A percentile compares a stretch with the other conserved stretches of the same genome.
These are phyloP conservation scores for Chaetomium sp. DNA, from an alignment of 2,329 filamentous ascomycete genomes.

Conservation along the genomic window DNA sequence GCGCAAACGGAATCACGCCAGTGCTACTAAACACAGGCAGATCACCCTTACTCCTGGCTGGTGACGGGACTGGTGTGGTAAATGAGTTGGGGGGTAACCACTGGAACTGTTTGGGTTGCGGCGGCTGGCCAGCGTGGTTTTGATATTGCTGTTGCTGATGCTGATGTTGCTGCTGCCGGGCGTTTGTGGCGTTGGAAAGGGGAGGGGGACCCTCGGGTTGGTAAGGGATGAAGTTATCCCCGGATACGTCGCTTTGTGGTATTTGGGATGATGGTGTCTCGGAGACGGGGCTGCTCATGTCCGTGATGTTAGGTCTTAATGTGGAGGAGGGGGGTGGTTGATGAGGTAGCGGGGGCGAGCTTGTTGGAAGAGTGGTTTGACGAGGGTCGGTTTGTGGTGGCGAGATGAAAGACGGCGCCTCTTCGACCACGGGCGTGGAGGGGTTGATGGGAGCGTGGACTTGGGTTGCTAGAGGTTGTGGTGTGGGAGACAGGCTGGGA, in stretches of 20 bases:
- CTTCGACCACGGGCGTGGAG: not conserved
- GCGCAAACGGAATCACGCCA: slow-evolving; percentile 43
- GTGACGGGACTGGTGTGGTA: not conserved
- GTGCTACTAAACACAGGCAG: slow-evolving; percentile 36
- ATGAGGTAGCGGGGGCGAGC: slow-evolving; percentile 6
- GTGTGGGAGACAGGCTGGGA: slow-evolving; percentile 2
- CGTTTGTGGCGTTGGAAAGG: slow-evolving; percentile 17
- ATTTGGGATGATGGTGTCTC: not conserved
- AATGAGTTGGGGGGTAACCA: not conserved
- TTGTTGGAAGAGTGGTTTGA: slow-evolving; percentile 4
- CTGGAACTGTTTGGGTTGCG: too few species aligned
- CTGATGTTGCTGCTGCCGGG: slow-evolving; percentile 18
- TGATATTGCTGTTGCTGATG: slow-evolving; percentile 3
- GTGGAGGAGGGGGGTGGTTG: not conserved
- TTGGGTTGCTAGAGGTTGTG: not conserved
- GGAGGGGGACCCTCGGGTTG: slow-evolving; percentile 47
- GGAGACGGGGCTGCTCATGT: slow-evolving; percentile 1
- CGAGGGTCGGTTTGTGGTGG: slow-evolving; percentile 4
- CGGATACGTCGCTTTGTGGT: slow-evolving; percentile 6
- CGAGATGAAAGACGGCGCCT: not conserved
- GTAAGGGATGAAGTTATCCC: slow-evolving; percentile 47
- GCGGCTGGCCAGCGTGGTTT: too few species aligned
- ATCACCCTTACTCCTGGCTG: slow-evolving; percentile 16
- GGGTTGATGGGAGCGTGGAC: slow-evolving; percentile 1
- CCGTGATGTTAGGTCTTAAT: not conserved